These are phyloP conservation scores for Colletotrichum magnum DNA, from an alignment of 2,329 filamentous ascomycete species.

Conservation along the genomic window DNA sequence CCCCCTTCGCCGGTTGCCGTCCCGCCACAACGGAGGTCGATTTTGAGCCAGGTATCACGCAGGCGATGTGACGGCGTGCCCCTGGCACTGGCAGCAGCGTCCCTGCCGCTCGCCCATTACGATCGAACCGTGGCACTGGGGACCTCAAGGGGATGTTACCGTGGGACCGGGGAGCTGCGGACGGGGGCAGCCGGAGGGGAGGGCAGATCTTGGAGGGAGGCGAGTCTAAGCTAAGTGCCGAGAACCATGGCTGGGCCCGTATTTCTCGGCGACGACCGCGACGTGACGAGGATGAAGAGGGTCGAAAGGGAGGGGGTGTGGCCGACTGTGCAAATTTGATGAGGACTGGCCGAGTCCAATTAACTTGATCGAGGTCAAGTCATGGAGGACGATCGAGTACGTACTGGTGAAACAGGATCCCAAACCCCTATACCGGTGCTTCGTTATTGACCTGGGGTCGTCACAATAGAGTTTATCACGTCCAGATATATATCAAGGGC, in stretches of 20 bases:
- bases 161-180: constrained; percentile 3
- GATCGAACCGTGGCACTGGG: not conserved
- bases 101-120: not conserved
- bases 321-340: not conserved
- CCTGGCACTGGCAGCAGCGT: not conserved
- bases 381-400: not conserved
- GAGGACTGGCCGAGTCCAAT: too few species aligned
- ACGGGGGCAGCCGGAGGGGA: not conserved
- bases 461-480: constrained; percentile 12
- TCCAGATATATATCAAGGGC: constrained; percentile 21
- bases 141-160: not conserved
- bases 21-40: not conserved
- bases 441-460: constrained; percentile 8
- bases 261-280: not conserved
- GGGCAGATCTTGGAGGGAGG: not conserved
- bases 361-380: not conserved
- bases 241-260: not conserved
- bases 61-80: not conserved
- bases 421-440: constrained; percentile 16
- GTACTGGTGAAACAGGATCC: constrained; percentile 15
- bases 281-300: not conserved
- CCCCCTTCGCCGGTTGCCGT: not conserved
- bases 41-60: not conserved
- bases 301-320: not conserved
- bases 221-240: not conserved